These are phyloP conservation scores for Curvularia sp. DNA, from an alignment of 2,329 filamentous ascomycete species.

Conservation along the genomic window DNA sequence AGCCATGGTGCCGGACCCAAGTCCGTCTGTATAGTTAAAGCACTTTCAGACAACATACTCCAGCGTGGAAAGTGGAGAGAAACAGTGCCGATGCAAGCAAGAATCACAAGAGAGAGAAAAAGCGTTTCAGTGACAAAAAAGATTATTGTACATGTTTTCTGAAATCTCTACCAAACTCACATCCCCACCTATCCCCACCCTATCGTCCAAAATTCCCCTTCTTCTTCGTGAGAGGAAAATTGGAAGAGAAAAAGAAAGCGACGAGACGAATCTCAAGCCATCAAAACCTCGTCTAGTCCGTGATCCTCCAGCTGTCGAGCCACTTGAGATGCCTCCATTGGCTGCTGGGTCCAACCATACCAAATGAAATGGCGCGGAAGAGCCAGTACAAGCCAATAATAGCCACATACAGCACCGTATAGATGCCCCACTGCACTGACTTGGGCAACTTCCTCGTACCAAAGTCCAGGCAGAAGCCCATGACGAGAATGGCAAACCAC, in stretches of 20 bases:
- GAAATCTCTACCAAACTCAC: neutral
- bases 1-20: no score
- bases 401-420: conserved; percentile 73
- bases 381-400: conserved; percentile 84
- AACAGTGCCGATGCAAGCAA: no score
- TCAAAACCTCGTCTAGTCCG: conserved; percentile 59
- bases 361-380: conserved; percentile 95
- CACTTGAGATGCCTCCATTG: conserved; percentile 94
- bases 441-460: conserved; percentile 71
- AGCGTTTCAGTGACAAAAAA: neutral
- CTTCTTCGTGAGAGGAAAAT: no score
- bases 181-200: neutral
- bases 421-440: conserved; percentile 71
- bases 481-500: conserved; percentile 91
- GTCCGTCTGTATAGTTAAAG: no score
- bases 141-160: conserved; percentile 1
- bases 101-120: neutral
- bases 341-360: conserved; percentile 84
- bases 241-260: neutral
- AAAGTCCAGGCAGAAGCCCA: conserved; percentile 91
- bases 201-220: neutral
- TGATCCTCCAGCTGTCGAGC: conserved; percentile 86
- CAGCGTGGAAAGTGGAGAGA: no score
- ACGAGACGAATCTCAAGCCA: neutral
- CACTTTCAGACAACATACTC: no score